Evolutionary conservation across 305 asterid species (phyloP), one percentile per base, ranked within the genome.

Genomic region (Fraxinus paxiana): DNA sequence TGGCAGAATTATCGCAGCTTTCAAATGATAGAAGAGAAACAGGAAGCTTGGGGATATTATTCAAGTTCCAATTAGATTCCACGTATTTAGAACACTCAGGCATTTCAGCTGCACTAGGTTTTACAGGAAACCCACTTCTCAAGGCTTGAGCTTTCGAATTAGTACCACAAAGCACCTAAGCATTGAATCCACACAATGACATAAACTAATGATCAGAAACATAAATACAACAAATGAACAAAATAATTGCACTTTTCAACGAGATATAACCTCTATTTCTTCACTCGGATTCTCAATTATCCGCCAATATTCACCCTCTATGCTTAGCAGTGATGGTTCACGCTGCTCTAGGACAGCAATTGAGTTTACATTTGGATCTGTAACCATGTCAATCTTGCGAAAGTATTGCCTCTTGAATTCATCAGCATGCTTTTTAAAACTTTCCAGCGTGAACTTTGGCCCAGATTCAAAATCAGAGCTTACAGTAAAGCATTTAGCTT

Each of bases 261-360:
- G 17, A 71, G 12, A 71, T 54, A 73, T 77, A 83, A 92, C 99
- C 99, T 94, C 97, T 78, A 92, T 86, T 90, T 91, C 92, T 85
- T 89, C 96, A 82, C 79, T 88, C 74, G 97, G 93, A 75, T 89
- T 92, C 80, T 90, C 91, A 83, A 95, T 78, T 48, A 92, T 86
- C 78, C 97, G 90, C 99, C 99, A 95, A 85, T 94, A 95, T 81
- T 95, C 97, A 34, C 92, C 93, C 89, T 95, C 99, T 59, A 94
- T 82, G 84, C 87, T 84, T 28, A 84, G 85, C 82, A 88, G 65
- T 35, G 87, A 80, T n/a, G 93, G 96, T 81, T 81, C 90, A 79
- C 71, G 79, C 56, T 28, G 75, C 70, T 77, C 86, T 75, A 24
- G 70, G 48, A 35, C 33, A 0, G 73, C 67, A 37, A 13, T 76